Percentiles rank a stretch among this genome's conserved stretches.
Conservation (phyloP, 2,329 filamentous ascomycete genomes). For the Scedosporium apiospermum region DNA sequence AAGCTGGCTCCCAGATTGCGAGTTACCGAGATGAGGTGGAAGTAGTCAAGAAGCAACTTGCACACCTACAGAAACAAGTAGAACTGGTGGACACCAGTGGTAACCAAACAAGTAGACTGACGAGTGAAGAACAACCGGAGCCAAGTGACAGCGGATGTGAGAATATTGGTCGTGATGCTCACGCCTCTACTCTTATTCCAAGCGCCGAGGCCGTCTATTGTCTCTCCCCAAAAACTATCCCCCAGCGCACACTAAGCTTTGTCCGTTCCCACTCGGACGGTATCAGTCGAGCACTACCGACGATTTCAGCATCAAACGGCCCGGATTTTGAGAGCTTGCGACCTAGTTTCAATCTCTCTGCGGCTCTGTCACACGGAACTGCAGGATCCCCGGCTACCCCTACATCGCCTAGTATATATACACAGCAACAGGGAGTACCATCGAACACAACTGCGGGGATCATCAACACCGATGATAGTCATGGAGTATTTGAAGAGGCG, state of each 20-base stretch:
- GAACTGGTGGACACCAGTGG: constrained; percentile 32
- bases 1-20: constrained; percentile 55
- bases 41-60: constrained; percentile 35
- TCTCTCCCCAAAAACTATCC: neutral
- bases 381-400: neutral
- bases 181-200: too few relatives aligned
- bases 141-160: neutral
- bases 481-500: constrained; percentile 27
- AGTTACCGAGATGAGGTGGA: constrained; percentile 50
- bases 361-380: neutral
- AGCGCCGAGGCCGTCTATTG: too few relatives aligned
- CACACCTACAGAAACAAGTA: constrained; percentile 34
- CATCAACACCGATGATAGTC: constrained; percentile 22
- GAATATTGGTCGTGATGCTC: neutral
- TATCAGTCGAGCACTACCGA: neutral
- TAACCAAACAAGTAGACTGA: neutral
- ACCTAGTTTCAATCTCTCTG: neutral
- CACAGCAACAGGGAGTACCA: neutral
- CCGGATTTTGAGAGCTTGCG: neutral
- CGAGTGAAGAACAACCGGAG: neutral
- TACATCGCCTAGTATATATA: neutral
- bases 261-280: neutral
- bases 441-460: neutral
- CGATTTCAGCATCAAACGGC: neutral
- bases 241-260: neutral